These are phyloP conservation scores for Chlamydomonas sp. DNA, from an alignment of 139 green algal genomes.

Conservation along the genomic window DNA sequence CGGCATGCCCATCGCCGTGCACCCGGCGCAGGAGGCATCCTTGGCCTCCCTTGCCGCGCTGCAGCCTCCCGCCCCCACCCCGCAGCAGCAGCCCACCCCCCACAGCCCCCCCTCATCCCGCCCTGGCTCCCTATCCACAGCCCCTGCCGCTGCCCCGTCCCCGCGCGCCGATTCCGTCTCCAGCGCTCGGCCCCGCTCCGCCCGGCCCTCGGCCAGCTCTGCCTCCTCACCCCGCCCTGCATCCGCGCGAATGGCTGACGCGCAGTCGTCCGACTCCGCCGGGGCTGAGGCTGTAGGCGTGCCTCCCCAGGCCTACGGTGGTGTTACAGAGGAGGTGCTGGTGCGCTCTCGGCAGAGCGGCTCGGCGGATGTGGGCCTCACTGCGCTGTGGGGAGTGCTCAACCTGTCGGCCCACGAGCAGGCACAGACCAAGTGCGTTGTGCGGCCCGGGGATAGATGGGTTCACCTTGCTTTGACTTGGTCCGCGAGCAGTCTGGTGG, in stretches of 20 bases:
- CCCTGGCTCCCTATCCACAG: neutral
- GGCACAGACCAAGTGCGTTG: conserved; percentile 20
- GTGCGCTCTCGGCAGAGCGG: conserved; percentile 19
- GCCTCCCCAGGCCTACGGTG: neutral
- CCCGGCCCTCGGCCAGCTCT: too few species aligned
- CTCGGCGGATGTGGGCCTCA: conserved; percentile 47
- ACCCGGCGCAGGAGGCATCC: conserved; percentile 1
- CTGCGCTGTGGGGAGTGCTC: conserved; percentile 52
- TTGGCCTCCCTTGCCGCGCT: conserved; percentile 17
- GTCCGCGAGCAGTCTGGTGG: too few species aligned
- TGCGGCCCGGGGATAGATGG: too few species aligned
- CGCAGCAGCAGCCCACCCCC: neutral
- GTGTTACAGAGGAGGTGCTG: conserved; percentile 21
- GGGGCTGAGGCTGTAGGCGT: too few species aligned
- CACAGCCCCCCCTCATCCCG: neutral
- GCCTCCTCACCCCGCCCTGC: too few species aligned
- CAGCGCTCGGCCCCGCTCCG: too few species aligned
- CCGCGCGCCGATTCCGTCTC: too few species aligned
- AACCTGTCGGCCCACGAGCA: conserved; percentile 46
- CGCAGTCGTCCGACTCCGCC: too few species aligned
- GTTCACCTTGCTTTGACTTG: too few species aligned
- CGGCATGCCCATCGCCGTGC: conserved; percentile 35
- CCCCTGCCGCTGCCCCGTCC: too few species aligned
- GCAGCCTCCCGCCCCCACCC: neutral
- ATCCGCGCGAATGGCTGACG: too few species aligned